These are phyloP conservation scores for Microbotryum scabiosae DNA, from an alignment of 1,284 basidiomycete species.

Conservation along the genomic window DNA sequence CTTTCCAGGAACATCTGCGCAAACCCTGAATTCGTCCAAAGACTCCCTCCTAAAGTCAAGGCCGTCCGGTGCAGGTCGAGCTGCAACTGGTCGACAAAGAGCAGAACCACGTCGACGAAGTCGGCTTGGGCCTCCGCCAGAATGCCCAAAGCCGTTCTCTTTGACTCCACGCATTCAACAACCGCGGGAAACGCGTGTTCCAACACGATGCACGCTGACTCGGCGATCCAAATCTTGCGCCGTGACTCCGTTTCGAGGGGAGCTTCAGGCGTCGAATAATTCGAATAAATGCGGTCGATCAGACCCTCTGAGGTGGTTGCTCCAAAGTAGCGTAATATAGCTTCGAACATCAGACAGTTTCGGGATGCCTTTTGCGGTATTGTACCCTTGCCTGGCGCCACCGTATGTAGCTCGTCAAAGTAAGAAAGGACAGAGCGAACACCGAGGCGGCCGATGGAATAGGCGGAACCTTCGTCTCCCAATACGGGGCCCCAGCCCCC, in stretches of 20 bases:
- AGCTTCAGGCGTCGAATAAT: slow-evolving; percentile 2
- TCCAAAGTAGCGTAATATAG: slow-evolving; percentile 10
- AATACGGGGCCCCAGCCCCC: slow-evolving; percentile 36
- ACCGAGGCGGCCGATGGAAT: slow-evolving; percentile 14
- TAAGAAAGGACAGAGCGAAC: slow-evolving; percentile 14
- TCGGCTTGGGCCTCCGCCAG: slow-evolving; percentile 21
- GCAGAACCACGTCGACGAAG: slow-evolving; percentile 27
- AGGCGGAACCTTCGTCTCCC: slow-evolving; percentile 29
- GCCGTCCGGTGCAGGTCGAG: slow-evolving; percentile 22
- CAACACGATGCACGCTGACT: slow-evolving; percentile 33
- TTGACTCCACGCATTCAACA: slow-evolving; percentile 10
- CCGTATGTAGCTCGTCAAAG: background rate
- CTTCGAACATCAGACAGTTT: background rate
- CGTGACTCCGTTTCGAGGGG: slow-evolving; percentile 23
- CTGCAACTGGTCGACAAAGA: slow-evolving; percentile 15
- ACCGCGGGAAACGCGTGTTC: slow-evolving; percentile 4
- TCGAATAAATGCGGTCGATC: slow-evolving; percentile 17
- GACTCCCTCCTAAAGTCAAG: slow-evolving; percentile 34
- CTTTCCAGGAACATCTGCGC: slow-evolving; percentile 20
- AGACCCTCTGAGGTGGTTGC: slow-evolving; percentile 10
- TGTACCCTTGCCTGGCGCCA: background rate
- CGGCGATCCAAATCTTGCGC: slow-evolving; percentile 36
- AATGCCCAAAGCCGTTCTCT: slow-evolving; percentile 3
- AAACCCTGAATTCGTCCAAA: slow-evolving; percentile 33
- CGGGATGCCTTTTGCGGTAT: background rate